Evolutionary conservation across 805 yeast species (phyloP), one percentile per base, ranked within the genome.

Genomic region (Dipodascus albidus): DNA sequence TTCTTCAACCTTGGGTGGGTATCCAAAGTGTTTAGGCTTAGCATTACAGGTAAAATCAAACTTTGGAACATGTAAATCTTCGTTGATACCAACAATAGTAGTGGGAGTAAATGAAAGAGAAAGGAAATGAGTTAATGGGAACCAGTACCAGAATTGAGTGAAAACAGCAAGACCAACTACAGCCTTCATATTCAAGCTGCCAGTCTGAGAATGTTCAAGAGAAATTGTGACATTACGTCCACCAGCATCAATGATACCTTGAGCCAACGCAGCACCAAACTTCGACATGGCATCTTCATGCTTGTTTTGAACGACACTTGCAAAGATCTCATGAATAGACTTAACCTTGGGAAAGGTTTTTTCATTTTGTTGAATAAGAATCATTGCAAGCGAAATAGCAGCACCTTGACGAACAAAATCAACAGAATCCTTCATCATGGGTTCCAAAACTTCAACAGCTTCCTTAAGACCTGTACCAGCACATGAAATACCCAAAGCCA

Each of bases 321-420:
- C 83, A 59, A 85, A 81, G 50, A 78, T 76, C 63, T 86, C 85
- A 64, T 83, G 86, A 60, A 88, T 77, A 41, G 82, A 81, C 59
- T 81, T 81, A 35, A 91, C 93, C 65, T 85, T 85, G 42, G 96
- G 89, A 68, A 77, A 78, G 2, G 86, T 73, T 60, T 82, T 82
- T 61, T 90, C 96, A 65, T 87, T 93, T 68, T 83, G 89, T 68
- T 83, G 86, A 55, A 93, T 83, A 64, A 90, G 77, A 53, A 93
- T 81, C 96, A 93, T 85, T 3, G 98, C 79, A 57, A 87, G 73
- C 1, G 98, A 95, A 68, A 90, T 83, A 70, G 89, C 79, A 1
- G 99, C 96, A 61, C 98, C 98, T 72, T 93, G 99, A 67, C 98
- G 86, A 47, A 93, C 99, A 71, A 91, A 93, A 69, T 93, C 99